Conservation (phyloP, 2,329 filamentous ascomycete genomes). For the Triangularia verruculosa region DNA sequence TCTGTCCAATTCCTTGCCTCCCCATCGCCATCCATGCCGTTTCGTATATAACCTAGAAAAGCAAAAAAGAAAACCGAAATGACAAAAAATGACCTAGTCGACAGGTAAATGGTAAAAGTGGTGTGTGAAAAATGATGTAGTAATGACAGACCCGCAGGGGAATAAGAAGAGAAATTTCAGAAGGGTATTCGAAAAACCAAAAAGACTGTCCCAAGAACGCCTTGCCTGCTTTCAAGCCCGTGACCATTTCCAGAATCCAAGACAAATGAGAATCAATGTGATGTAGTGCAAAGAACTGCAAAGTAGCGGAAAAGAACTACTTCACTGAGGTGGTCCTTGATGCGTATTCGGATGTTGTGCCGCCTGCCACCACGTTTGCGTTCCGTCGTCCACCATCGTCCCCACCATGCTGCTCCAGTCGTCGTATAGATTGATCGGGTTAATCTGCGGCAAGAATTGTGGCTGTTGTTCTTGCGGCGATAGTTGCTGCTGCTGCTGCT, state of each 20-base stretch:
- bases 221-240: neutral
- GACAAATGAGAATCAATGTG: neutral
- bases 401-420: constrained; percentile 29
- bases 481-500: constrained; percentile 11
- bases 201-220: neutral
- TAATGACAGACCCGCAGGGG: neutral
- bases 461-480: constrained; percentile 14
- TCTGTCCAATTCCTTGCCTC: neutral
- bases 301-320: neutral
- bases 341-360: neutral
- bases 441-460: constrained; percentile 5
- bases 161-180: constrained; percentile 1
- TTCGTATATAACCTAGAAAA: neutral
- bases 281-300: neutral
- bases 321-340: neutral
- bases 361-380: constrained; percentile 25
- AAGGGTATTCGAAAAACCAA: neutral
- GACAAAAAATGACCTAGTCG: neutral
- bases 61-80: neutral
- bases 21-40: neutral
- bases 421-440: constrained; percentile 21
- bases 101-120: neutral
- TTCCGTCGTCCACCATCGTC: constrained; percentile 28
- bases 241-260: neutral
- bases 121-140: neutral